Base-by-base conservation (phyloP, 2,329 filamentous ascomycete species). In the Cadophora sp. region DNA sequence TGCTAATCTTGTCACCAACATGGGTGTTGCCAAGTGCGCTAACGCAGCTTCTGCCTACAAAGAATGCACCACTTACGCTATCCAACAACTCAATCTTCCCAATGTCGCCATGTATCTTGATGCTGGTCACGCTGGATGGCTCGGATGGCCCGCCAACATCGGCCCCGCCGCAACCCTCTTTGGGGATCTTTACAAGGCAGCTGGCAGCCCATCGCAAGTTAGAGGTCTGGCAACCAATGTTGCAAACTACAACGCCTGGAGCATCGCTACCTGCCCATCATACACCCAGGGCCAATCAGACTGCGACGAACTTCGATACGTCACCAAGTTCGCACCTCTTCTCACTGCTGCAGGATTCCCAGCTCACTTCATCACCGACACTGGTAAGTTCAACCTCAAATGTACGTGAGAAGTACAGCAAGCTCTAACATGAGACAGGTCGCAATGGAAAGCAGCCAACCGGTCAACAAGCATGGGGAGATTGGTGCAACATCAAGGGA, bases 401-500 rank as follows among this genome's bases (percentile, higher is more conserved):
- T 34, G 31, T 6, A 24, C 12, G 7, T 51, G 24, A 6, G 19
- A 4, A 24, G 11, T 27, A 1, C 9, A 22, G 16, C 56, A 24
- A 8, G 12, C 12, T 29, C 26, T 12, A 37, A 16, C 5, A 8
- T 9, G 22, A 11, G 62, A 31, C 66, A 85, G 85, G 79, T 74
- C 88, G 90, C 72, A 89, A 86, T 64, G 89, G 87, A 24, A 87
- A 87, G 64, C 88, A 90, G 77, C 85, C 85, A 46, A 87, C 85
- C 24, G 76, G 79, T 4, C 85, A 87, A 76, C 78, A 81, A 66
- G 78, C 78, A 31, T 90, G 88, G 87, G 89, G 88, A 51, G 83
- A 91, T 76, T 91, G 89, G 89, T 91, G 89, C 81, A 91, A 90
- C 75, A 83, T 89, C 69, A 84, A 81, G 59, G 86, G 84, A 37